Evolutionary conservation across 2,329 filamentous ascomycete species (phyloP), one percentile per base, ranked within the genome.

Genomic region (Claviceps humidiphila): DNA sequence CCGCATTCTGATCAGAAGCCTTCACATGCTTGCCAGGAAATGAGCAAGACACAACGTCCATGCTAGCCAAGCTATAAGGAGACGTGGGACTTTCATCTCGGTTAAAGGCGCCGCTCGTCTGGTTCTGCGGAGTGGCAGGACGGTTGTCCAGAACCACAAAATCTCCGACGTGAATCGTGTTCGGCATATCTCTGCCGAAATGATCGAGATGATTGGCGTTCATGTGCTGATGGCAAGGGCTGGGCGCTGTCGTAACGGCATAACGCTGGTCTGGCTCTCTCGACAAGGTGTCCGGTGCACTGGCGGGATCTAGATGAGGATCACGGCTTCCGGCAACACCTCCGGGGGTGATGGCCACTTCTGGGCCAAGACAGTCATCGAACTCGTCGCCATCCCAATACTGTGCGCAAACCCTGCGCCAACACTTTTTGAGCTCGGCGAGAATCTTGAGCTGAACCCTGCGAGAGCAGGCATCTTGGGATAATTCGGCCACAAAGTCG

Each of bases 341-440:
- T 41, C 90, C 89, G 4, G 89, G 88, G 0, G 77, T 66, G 48
- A 95, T 85, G 14, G 85, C 80, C 17, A 79, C 74, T 26, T 87
- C 81, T 3, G 81, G 74, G 14, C 75, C 77, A 13, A 80, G 72
- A 1, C 74, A 71, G 55, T 84, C 75, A 57, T 84, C 75, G 39
- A 83, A 83, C 47, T 87, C 80, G 0, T 81, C 73, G 0, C 78
- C 78, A 56, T 95, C 87, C 91, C 93, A 98, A 64, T 90, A 95
- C 52, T 90, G 71, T 0, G 86, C 83, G 64, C 90, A 97, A 20
- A 93, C 87, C 50, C 90, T 80, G 65, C 90, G 84, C 93, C 93
- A 98, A 64, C 93, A 97, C 65, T 95, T 94, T 67, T 98, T 98
- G 56, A 98, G 72, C 67, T 98, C 93, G 34, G 85, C 82, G 39